Percentiles rank a stretch among this genome's conserved stretches.
Conservation (phyloP, 495 filamentous ascomycete genomes). For the Neurospora pannonica region DNA sequence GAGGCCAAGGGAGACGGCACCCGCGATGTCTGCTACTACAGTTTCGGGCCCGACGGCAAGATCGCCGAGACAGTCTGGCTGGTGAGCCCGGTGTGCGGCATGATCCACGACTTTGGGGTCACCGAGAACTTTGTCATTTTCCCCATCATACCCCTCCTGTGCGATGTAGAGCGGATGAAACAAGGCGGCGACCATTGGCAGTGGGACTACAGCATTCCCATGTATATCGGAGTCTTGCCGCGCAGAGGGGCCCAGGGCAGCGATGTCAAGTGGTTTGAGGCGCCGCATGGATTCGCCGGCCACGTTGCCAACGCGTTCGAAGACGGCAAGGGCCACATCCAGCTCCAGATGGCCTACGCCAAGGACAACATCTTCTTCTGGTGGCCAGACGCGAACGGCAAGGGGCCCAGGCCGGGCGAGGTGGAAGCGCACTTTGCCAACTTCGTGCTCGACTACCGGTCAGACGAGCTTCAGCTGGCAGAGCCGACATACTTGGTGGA, state of each 20-base stretch:
- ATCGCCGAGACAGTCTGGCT: constrained; percentile 34
- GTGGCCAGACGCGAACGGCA: constrained; percentile 33
- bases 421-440: constrained; percentile 11
- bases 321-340: constrained; percentile 34
- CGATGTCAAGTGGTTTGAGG: constrained; percentile 34
- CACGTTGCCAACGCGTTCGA: constrained; percentile 41
- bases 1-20: constrained; percentile 35
- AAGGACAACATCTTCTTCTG: constrained; percentile 41
- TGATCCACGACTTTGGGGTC: constrained; percentile 45
- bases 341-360: constrained; percentile 39
- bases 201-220: constrained; percentile 36
- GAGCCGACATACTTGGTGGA: constrained; percentile 20
- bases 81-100: constrained; percentile 33
- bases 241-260: constrained; percentile 32
- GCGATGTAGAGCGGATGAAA: constrained; percentile 36
- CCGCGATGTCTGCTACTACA: constrained; percentile 35
- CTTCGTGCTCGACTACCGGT: constrained; percentile 31
- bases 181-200: constrained; percentile 40
- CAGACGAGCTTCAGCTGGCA: constrained; percentile 18
- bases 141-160: constrained; percentile 33
- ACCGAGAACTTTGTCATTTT: constrained; percentile 41
- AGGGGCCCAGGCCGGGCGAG: constrained; percentile 10
- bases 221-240: constrained; percentile 36
- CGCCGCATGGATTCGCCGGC: constrained; percentile 35
- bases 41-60: constrained; percentile 26